phyloP scores from a whole-genome alignment of 257 asterid genomes.

The Ocimum tenuiflorum region DNA sequence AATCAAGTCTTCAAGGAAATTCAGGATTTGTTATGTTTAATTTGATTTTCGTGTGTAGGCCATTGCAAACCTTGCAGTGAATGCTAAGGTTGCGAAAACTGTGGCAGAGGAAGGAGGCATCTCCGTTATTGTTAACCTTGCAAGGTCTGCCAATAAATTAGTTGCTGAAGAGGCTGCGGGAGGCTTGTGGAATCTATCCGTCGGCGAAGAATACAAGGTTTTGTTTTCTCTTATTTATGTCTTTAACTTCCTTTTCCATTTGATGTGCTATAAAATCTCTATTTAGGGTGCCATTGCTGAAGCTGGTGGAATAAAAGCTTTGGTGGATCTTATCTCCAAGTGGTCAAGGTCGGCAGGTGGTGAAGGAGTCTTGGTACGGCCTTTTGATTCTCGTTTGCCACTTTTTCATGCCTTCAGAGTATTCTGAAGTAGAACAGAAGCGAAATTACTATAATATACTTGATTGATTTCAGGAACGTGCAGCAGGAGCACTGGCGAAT shows the following conservation, averaged over 20 bases:
- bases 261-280: neutral
- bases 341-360: conserved; percentile 71
- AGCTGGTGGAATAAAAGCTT: conserved; percentile 80
- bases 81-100: conserved; percentile 76
- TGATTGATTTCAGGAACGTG: conserved; percentile 63
- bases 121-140: conserved; percentile 48
- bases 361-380: conserved; percentile 68
- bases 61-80: conserved; percentile 66
- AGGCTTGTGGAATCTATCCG: conserved; percentile 87
- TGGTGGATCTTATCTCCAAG: conserved; percentile 71
- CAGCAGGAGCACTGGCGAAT: conserved; percentile 88
- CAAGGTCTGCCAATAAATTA: conserved; percentile 64
- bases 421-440: neutral
- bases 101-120: conserved; percentile 94
- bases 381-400: neutral
- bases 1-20: conserved; percentile 11
- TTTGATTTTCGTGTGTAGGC: conserved; percentile 48
- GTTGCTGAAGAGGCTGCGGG: conserved; percentile 92
- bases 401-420: neutral
- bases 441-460: conserved; percentile 3
- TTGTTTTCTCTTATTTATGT: neutral
- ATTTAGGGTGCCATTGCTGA: conserved; percentile 71
- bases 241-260: neutral
- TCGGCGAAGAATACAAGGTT: conserved; percentile 88
- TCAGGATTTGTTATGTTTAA: neutral